Evolutionary conservation across 108 stramenopile genomes (phyloP).

Genomic region (Cylindrotheca closterium): DNA sequence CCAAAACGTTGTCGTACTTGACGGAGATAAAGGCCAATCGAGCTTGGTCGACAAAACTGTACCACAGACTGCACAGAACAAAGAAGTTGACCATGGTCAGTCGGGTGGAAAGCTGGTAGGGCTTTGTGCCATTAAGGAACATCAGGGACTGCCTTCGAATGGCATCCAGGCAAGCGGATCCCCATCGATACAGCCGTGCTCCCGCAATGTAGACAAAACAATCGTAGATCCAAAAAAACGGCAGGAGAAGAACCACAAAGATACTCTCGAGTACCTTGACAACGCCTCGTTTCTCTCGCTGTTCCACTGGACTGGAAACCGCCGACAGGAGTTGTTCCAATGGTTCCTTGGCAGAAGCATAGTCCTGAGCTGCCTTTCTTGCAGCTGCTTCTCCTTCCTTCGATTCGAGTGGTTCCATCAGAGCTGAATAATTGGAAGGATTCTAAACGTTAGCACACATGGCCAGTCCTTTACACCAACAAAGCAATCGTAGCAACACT

Average conservation of each 20-base stretch:
- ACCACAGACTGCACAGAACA: conserved; percentile 73
- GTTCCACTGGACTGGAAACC: background rate
- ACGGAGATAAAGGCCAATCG: conserved; percentile 61
- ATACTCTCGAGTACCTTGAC: conserved; percentile 4
- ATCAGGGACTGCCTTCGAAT: conserved; percentile 18
- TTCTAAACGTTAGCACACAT: too few species aligned
- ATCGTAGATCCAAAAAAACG: conserved; percentile 30
- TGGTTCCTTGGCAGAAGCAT: conserved; percentile 3
- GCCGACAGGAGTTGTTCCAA: conserved; percentile 1
- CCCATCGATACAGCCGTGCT: conserved; percentile 12
- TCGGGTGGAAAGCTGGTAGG: conserved; percentile 39
- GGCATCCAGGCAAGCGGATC: background rate
- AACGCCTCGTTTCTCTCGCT: background rate
- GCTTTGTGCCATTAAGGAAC: conserved; percentile 42
- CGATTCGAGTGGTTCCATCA: conserved; percentile 48
- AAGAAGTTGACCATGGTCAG: conserved; percentile 75
- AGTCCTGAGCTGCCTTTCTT: conserved; percentile 30
- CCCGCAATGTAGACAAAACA: conserved; percentile 15
- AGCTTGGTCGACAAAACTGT: conserved; percentile 66
- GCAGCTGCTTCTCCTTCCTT: conserved; percentile 45
- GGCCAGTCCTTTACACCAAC: too few species aligned
- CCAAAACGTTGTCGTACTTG: conserved; percentile 46
- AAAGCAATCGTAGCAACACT: too few species aligned
- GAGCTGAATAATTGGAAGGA: conserved; percentile 24
- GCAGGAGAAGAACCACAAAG: conserved; percentile 17